Conservation (phyloP, 2,329 filamentous ascomycete species). For the Pseudogymnoascus verrucosus region DNA sequence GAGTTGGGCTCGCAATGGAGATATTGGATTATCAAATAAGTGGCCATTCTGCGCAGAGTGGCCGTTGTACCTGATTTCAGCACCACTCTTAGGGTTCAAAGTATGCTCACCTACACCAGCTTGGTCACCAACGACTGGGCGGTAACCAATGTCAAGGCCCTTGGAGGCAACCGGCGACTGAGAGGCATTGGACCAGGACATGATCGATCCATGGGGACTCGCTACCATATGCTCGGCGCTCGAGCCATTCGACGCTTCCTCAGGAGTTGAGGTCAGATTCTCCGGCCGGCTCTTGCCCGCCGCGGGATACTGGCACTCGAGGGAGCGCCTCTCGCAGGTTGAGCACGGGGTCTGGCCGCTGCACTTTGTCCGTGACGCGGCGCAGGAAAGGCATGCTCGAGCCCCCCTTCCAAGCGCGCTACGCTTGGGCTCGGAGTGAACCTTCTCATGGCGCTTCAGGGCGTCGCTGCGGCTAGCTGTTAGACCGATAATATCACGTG, state of each 20-base stretch:
- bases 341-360: conserved; percentile 17
- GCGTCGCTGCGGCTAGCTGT: conserved; percentile 16
- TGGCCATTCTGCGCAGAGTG: background rate
- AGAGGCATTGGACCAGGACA: conserved; percentile 10
- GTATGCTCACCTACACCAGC: background rate
- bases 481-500: background rate
- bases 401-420: conserved; percentile 17
- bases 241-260: background rate
- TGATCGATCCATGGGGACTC: conserved; percentile 12
- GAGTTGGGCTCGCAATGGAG: background rate
- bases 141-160: background rate
- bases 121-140: background rate
- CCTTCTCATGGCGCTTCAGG: conserved; percentile 20
- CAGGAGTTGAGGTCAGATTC: background rate
- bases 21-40: background rate
- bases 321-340: conserved; percentile 16
- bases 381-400: conserved; percentile 20
- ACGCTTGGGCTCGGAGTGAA: conserved; percentile 19
- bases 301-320: conserved; percentile 17
- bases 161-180: background rate
- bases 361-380: conserved; percentile 19
- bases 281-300: conserved; percentile 1
- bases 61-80: background rate
- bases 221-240: background rate
- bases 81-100: background rate